Evolutionary conservation across 257 asterid genomes (phyloP).

Genomic region (Solanum lignicaule): DNA sequence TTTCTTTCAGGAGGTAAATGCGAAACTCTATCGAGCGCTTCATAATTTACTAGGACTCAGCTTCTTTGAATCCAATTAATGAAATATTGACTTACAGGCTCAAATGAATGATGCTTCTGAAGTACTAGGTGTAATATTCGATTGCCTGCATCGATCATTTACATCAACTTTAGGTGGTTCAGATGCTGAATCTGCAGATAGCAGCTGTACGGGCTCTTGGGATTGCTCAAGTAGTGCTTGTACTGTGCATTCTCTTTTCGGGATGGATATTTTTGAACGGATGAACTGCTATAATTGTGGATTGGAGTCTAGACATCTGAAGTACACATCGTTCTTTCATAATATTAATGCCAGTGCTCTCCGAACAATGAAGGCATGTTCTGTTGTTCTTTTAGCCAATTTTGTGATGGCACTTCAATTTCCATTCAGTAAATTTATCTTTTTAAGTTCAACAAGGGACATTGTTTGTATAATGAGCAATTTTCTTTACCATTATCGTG

Average conservation of each 20-base stretch:
- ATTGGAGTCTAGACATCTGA: slow-evolving; percentile 77
- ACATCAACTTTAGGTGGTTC: slow-evolving; percentile 31
- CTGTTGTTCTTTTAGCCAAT: background rate
- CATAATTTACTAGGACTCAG: background rate
- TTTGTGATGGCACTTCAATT: background rate
- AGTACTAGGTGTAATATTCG: slow-evolving; percentile 74
- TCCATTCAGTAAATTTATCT: background rate
- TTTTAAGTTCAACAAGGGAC: background rate
- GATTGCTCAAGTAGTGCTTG: slow-evolving; percentile 67
- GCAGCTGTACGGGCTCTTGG: slow-evolving; percentile 55
- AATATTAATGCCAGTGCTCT: slow-evolving; percentile 88
- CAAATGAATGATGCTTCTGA: slow-evolving; percentile 99
- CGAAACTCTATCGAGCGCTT: background rate
- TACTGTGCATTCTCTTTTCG: slow-evolving; percentile 75
- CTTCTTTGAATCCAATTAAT: background rate
- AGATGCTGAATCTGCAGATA: slow-evolving; percentile 46
- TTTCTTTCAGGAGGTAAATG: slow-evolving; percentile 86
- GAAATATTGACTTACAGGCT: slow-evolving; percentile 46
- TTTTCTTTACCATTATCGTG: background rate
- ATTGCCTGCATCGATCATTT: slow-evolving; percentile 81
- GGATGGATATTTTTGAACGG: slow-evolving; percentile 83
- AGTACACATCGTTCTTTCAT: slow-evolving; percentile 85
- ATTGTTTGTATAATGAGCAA: slow-evolving; percentile 4
- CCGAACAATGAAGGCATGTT: slow-evolving; percentile 78
- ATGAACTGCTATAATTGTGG: slow-evolving; percentile 82